A percentile compares a stretch with the other conserved stretches of the same genome.
These are phyloP conservation scores for Sporothrix luriei DNA, from an alignment of 2,329 filamentous ascomycete genomes.

Conservation along the genomic window DNA sequence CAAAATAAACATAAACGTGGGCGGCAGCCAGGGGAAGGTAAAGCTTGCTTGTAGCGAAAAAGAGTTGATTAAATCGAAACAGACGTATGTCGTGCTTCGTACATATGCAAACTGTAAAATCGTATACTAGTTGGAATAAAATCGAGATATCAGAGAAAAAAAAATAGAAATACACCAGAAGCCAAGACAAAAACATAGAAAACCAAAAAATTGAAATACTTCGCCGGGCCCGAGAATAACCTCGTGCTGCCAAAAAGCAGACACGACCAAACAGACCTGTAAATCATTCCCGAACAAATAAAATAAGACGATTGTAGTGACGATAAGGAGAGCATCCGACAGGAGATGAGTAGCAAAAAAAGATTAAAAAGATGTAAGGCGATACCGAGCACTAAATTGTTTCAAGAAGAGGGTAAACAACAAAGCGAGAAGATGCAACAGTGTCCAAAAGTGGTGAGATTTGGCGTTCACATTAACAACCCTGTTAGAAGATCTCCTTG, in stretches of 20 bases:
- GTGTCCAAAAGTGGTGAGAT: no score
- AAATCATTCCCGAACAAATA: no score
- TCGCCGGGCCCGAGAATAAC: no score
- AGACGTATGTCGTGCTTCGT: neutral
- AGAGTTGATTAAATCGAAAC: constrained; percentile 7
- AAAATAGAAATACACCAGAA: neutral
- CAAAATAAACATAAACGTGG: neutral
- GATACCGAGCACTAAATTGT: no score
- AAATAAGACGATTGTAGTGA: neutral
- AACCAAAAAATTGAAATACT: neutral
- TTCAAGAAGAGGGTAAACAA: neutral
- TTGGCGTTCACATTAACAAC: no score
- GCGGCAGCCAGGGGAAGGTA: no score
- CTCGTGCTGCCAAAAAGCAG: no score
- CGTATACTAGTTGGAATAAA: no score
- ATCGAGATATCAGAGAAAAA: neutral
- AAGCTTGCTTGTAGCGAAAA: neutral
- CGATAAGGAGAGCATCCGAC: neutral
- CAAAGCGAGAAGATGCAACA: neutral
- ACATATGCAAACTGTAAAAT: no score
- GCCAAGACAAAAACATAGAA: neutral
- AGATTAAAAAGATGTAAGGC: neutral
- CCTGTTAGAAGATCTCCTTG: neutral
- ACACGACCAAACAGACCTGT: no score
- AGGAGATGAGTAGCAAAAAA: neutral